phyloP scores from a whole-genome alignment of 2,329 filamentous ascomycete genomes.

The Fonsecaea pedrosoi region DNA sequence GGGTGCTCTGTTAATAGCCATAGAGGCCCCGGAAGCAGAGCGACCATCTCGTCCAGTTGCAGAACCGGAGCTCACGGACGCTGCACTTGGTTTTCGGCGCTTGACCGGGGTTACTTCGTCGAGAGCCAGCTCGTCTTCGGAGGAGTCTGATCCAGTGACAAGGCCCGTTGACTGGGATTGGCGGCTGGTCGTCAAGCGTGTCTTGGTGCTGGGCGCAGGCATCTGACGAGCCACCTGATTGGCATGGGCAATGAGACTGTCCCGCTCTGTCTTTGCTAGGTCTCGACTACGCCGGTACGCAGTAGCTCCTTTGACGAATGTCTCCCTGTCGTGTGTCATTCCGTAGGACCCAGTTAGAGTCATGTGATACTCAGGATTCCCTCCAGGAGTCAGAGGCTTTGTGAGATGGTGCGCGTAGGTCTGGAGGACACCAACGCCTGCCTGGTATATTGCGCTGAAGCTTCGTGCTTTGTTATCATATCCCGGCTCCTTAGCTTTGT shows the following conservation, averaged over 20 bases:
- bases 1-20: conserved; percentile 15
- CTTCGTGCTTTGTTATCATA: conserved; percentile 52
- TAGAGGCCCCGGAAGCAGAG: conserved; percentile 16
- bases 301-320: conserved; percentile 46
- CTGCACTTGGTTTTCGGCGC: not conserved
- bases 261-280: conserved; percentile 48
- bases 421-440: conserved; percentile 45
- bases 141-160: conserved; percentile 12
- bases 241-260: conserved; percentile 46
- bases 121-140: conserved; percentile 59
- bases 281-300: conserved; percentile 53
- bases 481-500: conserved; percentile 39
- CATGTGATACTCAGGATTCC: conserved; percentile 50
- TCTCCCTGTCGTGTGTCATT: conserved; percentile 43
- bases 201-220: conserved; percentile 17
- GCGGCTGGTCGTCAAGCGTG: conserved; percentile 10
- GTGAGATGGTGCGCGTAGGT: conserved; percentile 50
- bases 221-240: conserved; percentile 38
- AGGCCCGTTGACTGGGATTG: conserved; percentile 18
- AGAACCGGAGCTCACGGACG: conserved; percentile 15
- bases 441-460: conserved; percentile 50
- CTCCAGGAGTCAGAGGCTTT: conserved; percentile 43
- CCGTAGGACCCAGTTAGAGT: conserved; percentile 44
- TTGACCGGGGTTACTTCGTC: conserved; percentile 44
- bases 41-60: conserved; percentile 22